Base-by-base conservation (phyloP, 1,139 yeast species). In the Yamadazyma jaroonii region DNA sequence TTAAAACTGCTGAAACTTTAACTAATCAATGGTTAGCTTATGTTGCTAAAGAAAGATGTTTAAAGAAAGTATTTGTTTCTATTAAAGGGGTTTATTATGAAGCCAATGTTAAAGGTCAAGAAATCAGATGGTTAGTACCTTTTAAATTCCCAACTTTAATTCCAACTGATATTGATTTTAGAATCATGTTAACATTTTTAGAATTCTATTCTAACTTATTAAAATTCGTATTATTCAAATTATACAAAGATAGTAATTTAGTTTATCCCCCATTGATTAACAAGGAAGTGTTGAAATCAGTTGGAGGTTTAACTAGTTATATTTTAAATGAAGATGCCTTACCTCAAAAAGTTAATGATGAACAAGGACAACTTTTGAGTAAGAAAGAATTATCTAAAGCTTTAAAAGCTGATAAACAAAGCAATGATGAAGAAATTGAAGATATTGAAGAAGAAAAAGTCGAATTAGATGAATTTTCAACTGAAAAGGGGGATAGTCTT, bases 61-160 rank as follows among this genome's bases (percentile, higher is more conserved):
- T 92, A 49, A 81, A 83, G 52, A 92, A 92, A 61, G 96, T 90
- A 8, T 92, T 92, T 65, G 97, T 92, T 26, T 86, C 96, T 38
- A 92, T 92, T 58, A 92, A 94, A 64, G 99, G 99, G 66, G 95
- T 90, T 17, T 92, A 92, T 64, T 94, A 92, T 59, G 90, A 90
- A 61, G 97, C 97, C 28, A 78, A 62, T 45, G 81, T 92, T 33
- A 81, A 77, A 59, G 98, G 98, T 44, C 96, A 90, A 62, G 96
- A 87, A 50, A 74, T 92, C 36, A 79, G 94, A 67, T 92, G 98
- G 98, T 77, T 92, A 46, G 95, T 88, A 35, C 99, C 99, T 21
- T 92, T 84, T 75, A 90, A 89, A 62, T 92, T 90, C 69, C 96
- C 98, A 15, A 95, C 92, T 59, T 85, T 86, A 60, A 84, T 92